A percentile compares a stretch with the other conserved stretches of the same genome.
These are phyloP conservation scores for Fusarium sp. DNA, from an alignment of 2,329 filamentous ascomycete species.

Conservation along the genomic window DNA sequence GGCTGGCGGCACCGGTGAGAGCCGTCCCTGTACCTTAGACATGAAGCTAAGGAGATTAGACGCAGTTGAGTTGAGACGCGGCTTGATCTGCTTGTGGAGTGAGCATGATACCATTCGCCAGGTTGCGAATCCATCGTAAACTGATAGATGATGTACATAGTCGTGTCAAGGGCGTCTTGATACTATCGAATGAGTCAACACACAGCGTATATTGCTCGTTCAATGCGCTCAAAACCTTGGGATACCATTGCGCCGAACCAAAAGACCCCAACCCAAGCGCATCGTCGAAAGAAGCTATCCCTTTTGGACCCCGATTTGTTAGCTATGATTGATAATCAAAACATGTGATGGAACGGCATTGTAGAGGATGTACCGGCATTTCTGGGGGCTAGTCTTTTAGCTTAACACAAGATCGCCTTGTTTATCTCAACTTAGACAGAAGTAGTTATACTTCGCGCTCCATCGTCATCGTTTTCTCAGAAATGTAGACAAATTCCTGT, in stretches of 20 bases:
- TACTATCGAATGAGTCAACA: slow-evolving; percentile 9
- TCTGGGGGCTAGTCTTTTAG: slow-evolving; percentile 10
- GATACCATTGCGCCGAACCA: slow-evolving; percentile 6
- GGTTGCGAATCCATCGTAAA: slow-evolving; percentile 2
- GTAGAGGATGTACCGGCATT: not conserved
- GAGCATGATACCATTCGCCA: slow-evolving; percentile 19
- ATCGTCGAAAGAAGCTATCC: slow-evolving; percentile 6
- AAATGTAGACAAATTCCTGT: not conserved
- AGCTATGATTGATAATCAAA: not conserved
- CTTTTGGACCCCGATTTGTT: not conserved
- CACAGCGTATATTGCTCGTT: not conserved
- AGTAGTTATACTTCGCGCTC: not conserved
- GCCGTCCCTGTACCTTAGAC: slow-evolving; percentile 7
- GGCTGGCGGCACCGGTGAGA: slow-evolving; percentile 26
- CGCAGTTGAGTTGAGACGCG: not conserved
- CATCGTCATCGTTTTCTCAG: not conserved
- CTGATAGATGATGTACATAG: not conserved
- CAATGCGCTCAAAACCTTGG: slow-evolving; percentile 19
- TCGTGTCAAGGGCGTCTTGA: not conserved
- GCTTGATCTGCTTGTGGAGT: not conserved
- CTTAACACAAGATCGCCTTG: not conserved
- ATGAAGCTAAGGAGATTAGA: not conserved
- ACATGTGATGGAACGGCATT: slow-evolving; percentile 8
- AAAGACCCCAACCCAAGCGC: not conserved
- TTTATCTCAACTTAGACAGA: not conserved